Evolutionary conservation across 1,284 basidiomycete species (phyloP).

Genomic region (Microbotryum saponariae): DNA sequence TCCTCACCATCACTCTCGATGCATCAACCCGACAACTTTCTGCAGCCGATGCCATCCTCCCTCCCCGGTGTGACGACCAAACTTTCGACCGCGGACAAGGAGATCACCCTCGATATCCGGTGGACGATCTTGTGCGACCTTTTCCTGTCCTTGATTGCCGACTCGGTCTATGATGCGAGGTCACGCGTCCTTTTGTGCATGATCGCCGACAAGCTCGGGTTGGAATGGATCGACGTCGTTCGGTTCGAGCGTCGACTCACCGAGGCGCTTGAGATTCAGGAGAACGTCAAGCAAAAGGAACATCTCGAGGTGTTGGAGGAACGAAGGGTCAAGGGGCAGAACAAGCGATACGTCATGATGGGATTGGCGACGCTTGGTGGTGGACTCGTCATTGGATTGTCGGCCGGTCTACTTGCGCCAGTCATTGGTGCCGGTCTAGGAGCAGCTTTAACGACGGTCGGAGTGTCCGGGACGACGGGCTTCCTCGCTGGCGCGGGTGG

Average conservation of each 20-base stretch:
- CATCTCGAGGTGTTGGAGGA: constrained; percentile 69
- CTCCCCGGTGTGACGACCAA: constrained; percentile 78
- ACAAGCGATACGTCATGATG: constrained; percentile 65
- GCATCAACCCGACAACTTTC: constrained; percentile 39
- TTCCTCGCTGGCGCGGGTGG: constrained; percentile 85
- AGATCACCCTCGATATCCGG: constrained; percentile 86
- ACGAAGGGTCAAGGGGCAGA: constrained; percentile 59
- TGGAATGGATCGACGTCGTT: constrained; percentile 83
- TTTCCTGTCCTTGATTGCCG: constrained; percentile 84
- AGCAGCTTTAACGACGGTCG: constrained; percentile 76
- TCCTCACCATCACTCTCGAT: constrained; percentile 51
- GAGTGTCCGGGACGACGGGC: constrained; percentile 73
- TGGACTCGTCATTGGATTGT: constrained; percentile 85
- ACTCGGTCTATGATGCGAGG: constrained; percentile 89
- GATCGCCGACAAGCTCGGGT: constrained; percentile 71
- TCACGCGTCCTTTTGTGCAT: constrained; percentile 77
- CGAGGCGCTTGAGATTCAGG: constrained; percentile 87
- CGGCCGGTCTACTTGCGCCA: constrained; percentile 82
- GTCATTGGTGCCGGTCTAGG: constrained; percentile 87
- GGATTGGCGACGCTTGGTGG: constrained; percentile 72
- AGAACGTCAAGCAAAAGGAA: constrained; percentile 71
- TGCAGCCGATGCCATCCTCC: constrained; percentile 38
- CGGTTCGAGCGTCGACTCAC: constrained; percentile 88
- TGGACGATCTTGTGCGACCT: constrained; percentile 96
- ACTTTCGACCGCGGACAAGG: constrained; percentile 71